Percentiles rank a stretch among this genome's conserved stretches.
Conservation (phyloP, 2,329 filamentous ascomycete species). For the Arthrocladium fulminans region DNA sequence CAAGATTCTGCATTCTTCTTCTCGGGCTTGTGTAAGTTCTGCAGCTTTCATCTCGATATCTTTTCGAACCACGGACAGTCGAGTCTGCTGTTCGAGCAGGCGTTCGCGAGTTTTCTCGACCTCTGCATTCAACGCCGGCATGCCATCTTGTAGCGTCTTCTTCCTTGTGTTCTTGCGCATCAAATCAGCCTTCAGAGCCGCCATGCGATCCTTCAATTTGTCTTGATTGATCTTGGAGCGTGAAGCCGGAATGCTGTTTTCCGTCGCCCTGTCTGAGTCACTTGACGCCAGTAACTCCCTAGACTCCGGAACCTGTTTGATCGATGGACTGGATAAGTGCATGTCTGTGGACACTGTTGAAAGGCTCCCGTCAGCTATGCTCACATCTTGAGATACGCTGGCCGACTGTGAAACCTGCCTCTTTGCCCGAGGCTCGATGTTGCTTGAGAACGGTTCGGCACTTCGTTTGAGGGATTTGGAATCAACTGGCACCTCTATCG, state of each 20-base stretch:
- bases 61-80: conserved; percentile 25
- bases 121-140: conserved; percentile 40
- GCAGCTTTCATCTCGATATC: conserved; percentile 10
- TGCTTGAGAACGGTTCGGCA: not conserved
- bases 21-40: conserved; percentile 12
- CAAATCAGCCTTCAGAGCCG: conserved; percentile 24
- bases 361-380: not conserved
- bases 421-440: not conserved
- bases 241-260: not conserved
- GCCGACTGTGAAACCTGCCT: not conserved
- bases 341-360: not conserved
- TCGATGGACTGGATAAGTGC: conserved; percentile 2
- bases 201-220: conserved; percentile 7
- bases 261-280: not conserved
- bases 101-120: conserved; percentile 31
- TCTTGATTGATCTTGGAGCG: conserved; percentile 5
- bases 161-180: conserved; percentile 34
- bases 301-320: not conserved
- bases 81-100: conserved; percentile 28
- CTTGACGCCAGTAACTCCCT: not conserved
- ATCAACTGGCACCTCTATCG: not conserved
- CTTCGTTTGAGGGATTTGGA: conserved; percentile 1
- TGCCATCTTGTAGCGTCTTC: conserved; percentile 40
- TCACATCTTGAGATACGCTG: not conserved
- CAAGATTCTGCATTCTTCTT: conserved; percentile 33